Evolutionary conservation across 1,139 yeast species (phyloP).

Genomic region (Trichomonascaceae sp.): DNA sequence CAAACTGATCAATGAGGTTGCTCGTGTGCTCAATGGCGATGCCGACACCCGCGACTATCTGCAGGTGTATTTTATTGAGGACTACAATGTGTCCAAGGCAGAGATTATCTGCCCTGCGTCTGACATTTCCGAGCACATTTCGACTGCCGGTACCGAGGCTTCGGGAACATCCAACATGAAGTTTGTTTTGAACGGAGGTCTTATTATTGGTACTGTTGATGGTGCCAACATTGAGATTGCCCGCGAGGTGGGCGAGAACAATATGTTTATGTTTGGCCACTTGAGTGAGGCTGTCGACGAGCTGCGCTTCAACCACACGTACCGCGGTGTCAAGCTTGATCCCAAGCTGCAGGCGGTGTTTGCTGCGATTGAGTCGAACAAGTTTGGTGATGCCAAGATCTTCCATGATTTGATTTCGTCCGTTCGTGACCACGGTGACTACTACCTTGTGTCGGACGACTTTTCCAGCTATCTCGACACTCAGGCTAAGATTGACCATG

Average conservation of each 20-base stretch:
- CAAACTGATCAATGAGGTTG: conserved; percentile 71
- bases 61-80: conserved; percentile 82
- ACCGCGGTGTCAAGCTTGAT: conserved; percentile 31
- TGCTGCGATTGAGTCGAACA: conserved; percentile 51
- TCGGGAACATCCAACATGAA: conserved; percentile 96
- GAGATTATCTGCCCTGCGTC: conserved; percentile 85
- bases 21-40: conserved; percentile 70
- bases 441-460: conserved; percentile 79
- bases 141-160: conserved; percentile 98
- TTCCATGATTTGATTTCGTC: conserved; percentile 58
- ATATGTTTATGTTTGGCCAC: conserved; percentile 84
- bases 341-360: conserved; percentile 56
- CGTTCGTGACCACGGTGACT: conserved; percentile 54
- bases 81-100: conserved; percentile 87
- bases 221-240: conserved; percentile 96
- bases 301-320: conserved; percentile 61
- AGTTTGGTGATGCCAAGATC: conserved; percentile 60
- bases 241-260: conserved; percentile 85
- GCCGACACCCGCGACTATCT: conserved; percentile 58
- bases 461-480: conserved; percentile 78
- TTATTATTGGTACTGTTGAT: conserved; percentile 90
- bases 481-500: conserved; percentile 61
- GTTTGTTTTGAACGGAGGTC: conserved; percentile 86
- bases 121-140: conserved; percentile 84
- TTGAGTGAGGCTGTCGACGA: conserved; percentile 83